Evolutionary conservation across 495 filamentous ascomycete genomes (phyloP), one percentile per base, ranked within the genome.

Genomic region (Aspergillus campestris): DNA sequence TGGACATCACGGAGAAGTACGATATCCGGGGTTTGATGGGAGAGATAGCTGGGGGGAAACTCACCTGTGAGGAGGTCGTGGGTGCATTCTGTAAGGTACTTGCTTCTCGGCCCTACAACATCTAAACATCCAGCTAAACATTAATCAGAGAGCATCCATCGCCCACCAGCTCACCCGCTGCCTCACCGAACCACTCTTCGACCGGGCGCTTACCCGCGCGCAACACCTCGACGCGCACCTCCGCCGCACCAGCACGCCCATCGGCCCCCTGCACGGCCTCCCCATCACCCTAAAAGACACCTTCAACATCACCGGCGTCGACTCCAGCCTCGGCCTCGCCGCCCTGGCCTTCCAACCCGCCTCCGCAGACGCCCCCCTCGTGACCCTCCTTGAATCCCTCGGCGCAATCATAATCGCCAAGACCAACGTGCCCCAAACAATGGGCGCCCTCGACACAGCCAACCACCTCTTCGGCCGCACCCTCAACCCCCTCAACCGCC

Each of bases 211-310:
- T 7, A 59, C 63, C 15, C 69, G 75, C 10, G 83, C 82, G n/a
- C 61, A 60, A 6, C 59, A 69, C 29, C 71, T 86, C 10, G 84
- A 87, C 52, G 62, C 61, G 14, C 71, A 75, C 48, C 61, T 80
- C 36, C 49, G 58, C 6, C 57, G 60, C 31, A 75, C 72, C 15
- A 71, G 73, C 7, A 65, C 60, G 27, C 64, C 70, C 0, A 38
- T 80, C 29, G 84, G 84, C 2, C 77, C 80, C 0, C 64, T 89
- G 0, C 82, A 87, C 51, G 83, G 83, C 8, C 71, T 89, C 0
- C 83, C 84, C 3, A 67, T 87, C 13, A 72, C 69, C 7, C 50
- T 85, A 15, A 84, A 87, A 52, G 84, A 87, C 50, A 71, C 73
- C 24, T 86, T 87, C 65, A 68, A 80, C 41, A 55, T 87, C 18